Evolutionary conservation across 306 rosid genomes (phyloP).

Genomic region (Aeschynomene evenia): DNA sequence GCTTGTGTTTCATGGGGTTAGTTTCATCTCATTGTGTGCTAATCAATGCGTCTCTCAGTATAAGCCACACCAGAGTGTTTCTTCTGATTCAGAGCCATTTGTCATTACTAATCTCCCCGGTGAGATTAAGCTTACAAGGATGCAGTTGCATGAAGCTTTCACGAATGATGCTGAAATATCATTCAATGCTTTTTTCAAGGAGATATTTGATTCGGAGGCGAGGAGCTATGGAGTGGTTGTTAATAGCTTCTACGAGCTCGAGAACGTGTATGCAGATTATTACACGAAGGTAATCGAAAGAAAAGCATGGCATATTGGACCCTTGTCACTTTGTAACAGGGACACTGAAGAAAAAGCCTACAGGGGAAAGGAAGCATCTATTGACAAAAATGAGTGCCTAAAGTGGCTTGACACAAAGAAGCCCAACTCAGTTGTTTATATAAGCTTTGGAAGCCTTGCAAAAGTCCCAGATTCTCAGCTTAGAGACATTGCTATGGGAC

Average conservation of each 20-base stretch:
- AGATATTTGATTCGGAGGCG: not conserved
- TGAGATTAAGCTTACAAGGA: conserved; percentile 27
- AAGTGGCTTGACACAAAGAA: conserved; percentile 40
- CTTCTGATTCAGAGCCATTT: conserved; percentile 41
- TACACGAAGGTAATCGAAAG: conserved; percentile 36
- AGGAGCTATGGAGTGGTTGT: conserved; percentile 50
- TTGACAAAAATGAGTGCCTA: conserved; percentile 24
- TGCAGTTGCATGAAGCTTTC: not conserved
- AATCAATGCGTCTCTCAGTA: not conserved
- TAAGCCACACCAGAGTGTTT: conserved; percentile 37
- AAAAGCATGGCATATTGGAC: conserved; percentile 66
- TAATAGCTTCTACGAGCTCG: conserved; percentile 63
- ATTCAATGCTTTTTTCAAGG: not conserved
- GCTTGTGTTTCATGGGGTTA: conserved; percentile 41
- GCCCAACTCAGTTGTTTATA: conserved; percentile 47
- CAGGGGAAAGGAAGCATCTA: conserved; percentile 8
- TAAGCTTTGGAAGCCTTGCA: conserved; percentile 47
- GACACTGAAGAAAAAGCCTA: not conserved
- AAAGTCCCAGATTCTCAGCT: conserved; percentile 44
- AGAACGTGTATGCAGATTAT: conserved; percentile 43
- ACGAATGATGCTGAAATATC: not conserved
- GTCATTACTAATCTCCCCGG: conserved; percentile 35
- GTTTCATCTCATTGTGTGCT: conserved; percentile 41
- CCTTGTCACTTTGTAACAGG: conserved; percentile 37
- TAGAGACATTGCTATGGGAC: conserved; percentile 51